phyloP scores from a whole-genome alignment of 148 eudicot genomes.

The Fagopyrum esculentum region DNA sequence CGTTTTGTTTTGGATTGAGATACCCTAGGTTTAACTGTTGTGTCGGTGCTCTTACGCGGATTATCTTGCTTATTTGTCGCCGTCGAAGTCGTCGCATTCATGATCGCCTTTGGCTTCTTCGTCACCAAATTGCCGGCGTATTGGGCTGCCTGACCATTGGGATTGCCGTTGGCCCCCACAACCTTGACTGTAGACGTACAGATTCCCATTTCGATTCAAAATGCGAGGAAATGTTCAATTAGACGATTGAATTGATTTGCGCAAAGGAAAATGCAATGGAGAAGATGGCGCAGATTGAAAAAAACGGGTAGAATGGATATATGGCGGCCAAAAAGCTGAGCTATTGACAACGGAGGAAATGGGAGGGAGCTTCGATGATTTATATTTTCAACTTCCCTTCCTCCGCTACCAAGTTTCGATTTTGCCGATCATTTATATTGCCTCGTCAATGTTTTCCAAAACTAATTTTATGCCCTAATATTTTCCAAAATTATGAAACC shows the following conservation, averaged over 20 bases:
- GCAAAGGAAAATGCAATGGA: background rate
- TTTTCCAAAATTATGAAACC: too few species aligned
- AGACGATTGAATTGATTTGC: background rate
- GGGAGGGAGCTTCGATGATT: background rate
- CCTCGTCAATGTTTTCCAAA: too few species aligned
- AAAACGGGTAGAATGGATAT: background rate
- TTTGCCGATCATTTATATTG: too few species aligned
- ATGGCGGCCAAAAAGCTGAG: background rate
- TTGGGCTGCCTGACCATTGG: background rate
- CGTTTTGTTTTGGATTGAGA: slow-evolving; percentile 17
- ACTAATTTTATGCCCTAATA: too few species aligned
- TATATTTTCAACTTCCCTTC: background rate
- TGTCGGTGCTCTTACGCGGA: background rate
- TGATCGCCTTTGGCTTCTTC: background rate
- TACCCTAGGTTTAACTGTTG: background rate
- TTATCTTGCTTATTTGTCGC: background rate
- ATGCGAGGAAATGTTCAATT: background rate
- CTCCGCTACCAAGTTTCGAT: too few species aligned
- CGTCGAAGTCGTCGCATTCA: background rate
- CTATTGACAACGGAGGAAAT: slow-evolving; percentile 4
- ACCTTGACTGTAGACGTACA: slow-evolving; percentile 15
- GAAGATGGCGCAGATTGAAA: background rate
- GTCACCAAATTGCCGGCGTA: background rate
- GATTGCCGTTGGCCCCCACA: background rate
- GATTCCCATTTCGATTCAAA: slow-evolving; percentile 7